Evolutionary conservation across 2,329 filamentous ascomycete genomes (phyloP).

Genomic region (Plectosphaerella plurivora): DNA sequence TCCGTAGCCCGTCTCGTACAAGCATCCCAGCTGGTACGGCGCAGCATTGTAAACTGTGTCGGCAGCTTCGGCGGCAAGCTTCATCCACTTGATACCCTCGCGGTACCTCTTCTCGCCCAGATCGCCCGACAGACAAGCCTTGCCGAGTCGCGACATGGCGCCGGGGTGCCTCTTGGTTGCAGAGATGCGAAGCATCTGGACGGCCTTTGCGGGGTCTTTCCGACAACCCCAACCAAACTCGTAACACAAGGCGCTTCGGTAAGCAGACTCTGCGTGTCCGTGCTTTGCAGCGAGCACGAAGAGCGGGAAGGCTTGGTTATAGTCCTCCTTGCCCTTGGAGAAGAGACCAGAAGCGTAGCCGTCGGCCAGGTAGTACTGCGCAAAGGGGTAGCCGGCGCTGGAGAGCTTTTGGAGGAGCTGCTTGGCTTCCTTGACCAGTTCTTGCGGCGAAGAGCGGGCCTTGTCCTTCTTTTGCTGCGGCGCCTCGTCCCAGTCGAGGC

Average conservation of each 20-base stretch:
- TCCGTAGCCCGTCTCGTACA: constrained; percentile 92
- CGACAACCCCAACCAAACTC: constrained; percentile 97
- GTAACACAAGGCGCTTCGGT: constrained; percentile 89
- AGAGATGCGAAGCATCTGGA: constrained; percentile 86
- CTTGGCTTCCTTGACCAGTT: constrained; percentile 81
- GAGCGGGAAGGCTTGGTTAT: constrained; percentile 85
- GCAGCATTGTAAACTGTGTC: constrained; percentile 90
- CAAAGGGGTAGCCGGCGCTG: constrained; percentile 89
- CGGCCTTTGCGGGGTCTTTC: constrained; percentile 84
- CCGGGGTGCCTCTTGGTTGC: constrained; percentile 94
- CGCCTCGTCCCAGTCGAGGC: constrained; percentile 46
- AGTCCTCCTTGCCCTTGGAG: constrained; percentile 89
- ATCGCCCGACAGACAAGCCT: constrained; percentile 85
- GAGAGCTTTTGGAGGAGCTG: constrained; percentile 82
- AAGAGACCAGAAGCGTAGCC: constrained; percentile 93
- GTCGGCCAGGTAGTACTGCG: constrained; percentile 95
- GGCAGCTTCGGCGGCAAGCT: constrained; percentile 83
- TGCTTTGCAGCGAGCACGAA: constrained; percentile 95
- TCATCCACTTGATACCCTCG: constrained; percentile 95
- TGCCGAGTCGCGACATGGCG: constrained; percentile 86
- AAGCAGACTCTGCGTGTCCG: constrained; percentile 93
- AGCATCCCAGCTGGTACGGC: constrained; percentile 80
- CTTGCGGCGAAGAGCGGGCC: constrained; percentile 51
- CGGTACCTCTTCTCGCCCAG: constrained; percentile 82
- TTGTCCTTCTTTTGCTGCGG: constrained; percentile 40